Base-by-base conservation (phyloP, 768 basidiomycete genomes). In the Hygrocybe punicea region DNA sequence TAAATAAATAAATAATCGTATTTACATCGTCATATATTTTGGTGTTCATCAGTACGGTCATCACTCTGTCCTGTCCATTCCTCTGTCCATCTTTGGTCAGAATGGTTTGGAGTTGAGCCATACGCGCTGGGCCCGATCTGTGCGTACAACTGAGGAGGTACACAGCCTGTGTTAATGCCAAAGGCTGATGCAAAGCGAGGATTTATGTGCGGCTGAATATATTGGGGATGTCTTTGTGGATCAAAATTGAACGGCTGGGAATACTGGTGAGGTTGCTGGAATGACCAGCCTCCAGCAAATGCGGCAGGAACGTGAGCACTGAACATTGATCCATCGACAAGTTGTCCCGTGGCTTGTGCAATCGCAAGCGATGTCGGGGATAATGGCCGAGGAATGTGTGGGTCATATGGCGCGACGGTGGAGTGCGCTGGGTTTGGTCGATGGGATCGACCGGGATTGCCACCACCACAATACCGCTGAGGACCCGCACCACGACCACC, bases 191-290 rank as follows among this genome's bases (percentile, higher is more conserved):
- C 87, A 69, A 92, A 91, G 10, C 85, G 80, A 8, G 90, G 90
- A 63, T 92, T 91, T 57, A 92, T 91, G 64, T 92, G 90, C 6
- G 90, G 90, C 61, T 90, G 87, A n/a, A 90, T 76, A 42, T 65
- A 76, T 66, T 63, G 58, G 55, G 19, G 62, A 44, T 62, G 53
- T 24, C 36, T 13, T 61, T 61, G 61, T 16, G 63, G 60, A 44
- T 51, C 50, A 53, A 33, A 35, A 11, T n/a, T 23, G 17, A 42
- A 52, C 40, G 58, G 58, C 17, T 65, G 67, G 8, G 60, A 58
- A 56, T 59, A 54, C 16, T 62, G 56, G 36, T 65, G 60, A 36
- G 58, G 49, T 29, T 57, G 60, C 55, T 62, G 58, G 51, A 42
- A 59, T 19, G 53, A 45, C 57, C 54, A 67, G 40, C 63, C 58